phyloP scores from a whole-genome alignment of 192 early-diverging fungal species.

The Backusella mclennaniae region DNA sequence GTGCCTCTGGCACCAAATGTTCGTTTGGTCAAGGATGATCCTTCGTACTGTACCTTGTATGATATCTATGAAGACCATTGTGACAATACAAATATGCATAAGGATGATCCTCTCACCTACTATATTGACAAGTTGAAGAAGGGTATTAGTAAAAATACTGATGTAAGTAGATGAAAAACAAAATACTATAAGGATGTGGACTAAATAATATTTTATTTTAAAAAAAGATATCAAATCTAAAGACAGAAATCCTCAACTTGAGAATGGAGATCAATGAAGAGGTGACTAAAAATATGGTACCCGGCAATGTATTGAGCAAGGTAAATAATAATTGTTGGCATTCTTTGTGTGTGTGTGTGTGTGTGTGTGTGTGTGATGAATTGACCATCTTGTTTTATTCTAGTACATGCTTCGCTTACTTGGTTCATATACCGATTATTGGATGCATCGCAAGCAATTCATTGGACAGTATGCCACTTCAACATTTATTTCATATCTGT shows the following conservation, averaged over 20 bases:
- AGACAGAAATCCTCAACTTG: slow-evolving; percentile 69
- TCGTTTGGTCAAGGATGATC: slow-evolving; percentile 91
- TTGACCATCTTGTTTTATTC: background rate
- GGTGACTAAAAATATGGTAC: slow-evolving; percentile 81
- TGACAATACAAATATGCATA: slow-evolving; percentile 64
- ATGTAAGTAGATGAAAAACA: slow-evolving; percentile 36
- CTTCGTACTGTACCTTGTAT: slow-evolving; percentile 84
- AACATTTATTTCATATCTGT: slow-evolving; percentile 89
- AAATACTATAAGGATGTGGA: background rate
- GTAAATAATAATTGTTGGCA: slow-evolving; percentile 34
- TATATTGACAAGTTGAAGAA: slow-evolving; percentile 75
- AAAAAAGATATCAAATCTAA: slow-evolving; percentile 39
- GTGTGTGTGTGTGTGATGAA: background rate
- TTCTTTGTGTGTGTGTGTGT: background rate
- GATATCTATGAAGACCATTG: slow-evolving; percentile 94
- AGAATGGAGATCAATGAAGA: slow-evolving; percentile 88
- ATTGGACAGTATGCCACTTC: slow-evolving; percentile 85
- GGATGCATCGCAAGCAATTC: slow-evolving; percentile 94
- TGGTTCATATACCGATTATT: slow-evolving; percentile 83
- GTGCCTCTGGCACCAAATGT: slow-evolving; percentile 91
- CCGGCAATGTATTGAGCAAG: slow-evolving; percentile 79
- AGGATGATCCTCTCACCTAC: slow-evolving; percentile 86
- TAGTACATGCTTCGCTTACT: slow-evolving; percentile 75
- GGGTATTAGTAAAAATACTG: slow-evolving; percentile 54
- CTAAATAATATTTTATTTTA: background rate